Percentiles rank a stretch among this genome's conserved stretches.
Evolutionary conservation across 2,329 filamentous ascomycete species (phyloP).

Genomic region (Colletotrichum liaoningense): DNA sequence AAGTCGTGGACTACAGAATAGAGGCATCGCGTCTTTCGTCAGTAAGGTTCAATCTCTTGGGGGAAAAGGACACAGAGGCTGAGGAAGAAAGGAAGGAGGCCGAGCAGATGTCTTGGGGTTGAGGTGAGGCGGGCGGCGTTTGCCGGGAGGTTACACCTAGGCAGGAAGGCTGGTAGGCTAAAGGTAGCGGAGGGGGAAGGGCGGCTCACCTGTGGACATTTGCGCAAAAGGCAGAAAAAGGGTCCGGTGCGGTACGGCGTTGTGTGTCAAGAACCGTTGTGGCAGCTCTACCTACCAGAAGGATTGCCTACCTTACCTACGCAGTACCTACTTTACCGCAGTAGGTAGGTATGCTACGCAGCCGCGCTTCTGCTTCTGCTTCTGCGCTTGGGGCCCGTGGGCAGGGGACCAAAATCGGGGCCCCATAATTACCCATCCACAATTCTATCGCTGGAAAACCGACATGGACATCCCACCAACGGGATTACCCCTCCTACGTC

Average conservation of each 20-base stretch:
- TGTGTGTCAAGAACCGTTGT: conserved; percentile 26
- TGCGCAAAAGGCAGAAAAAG: conserved; percentile 26
- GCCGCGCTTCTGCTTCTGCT: background rate
- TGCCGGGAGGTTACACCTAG: background rate
- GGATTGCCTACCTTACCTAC: background rate
- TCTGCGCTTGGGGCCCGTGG: background rate
- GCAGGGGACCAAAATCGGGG: conserved; percentile 18
- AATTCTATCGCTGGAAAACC: background rate
- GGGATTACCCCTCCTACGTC: conserved; percentile 35
- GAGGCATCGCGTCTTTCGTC: background rate
- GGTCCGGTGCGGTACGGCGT: conserved; percentile 19
- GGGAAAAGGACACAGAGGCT: background rate
- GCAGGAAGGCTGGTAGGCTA: conserved; percentile 3
- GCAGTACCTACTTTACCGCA: too few relatives aligned
- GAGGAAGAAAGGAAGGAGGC: background rate
- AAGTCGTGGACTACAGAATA: background rate
- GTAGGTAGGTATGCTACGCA: background rate
- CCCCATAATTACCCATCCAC: background rate
- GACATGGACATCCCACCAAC: conserved; percentile 27
- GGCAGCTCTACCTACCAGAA: conserved; percentile 18
- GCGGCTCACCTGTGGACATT: background rate
- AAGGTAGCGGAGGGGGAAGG: conserved; percentile 18
- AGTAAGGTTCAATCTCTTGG: background rate
- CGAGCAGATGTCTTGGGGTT: background rate
- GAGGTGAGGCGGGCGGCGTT: background rate